These are phyloP conservation scores for Torulaspora franciscae DNA, from an alignment of 805 yeast species.

Conservation along the genomic window DNA sequence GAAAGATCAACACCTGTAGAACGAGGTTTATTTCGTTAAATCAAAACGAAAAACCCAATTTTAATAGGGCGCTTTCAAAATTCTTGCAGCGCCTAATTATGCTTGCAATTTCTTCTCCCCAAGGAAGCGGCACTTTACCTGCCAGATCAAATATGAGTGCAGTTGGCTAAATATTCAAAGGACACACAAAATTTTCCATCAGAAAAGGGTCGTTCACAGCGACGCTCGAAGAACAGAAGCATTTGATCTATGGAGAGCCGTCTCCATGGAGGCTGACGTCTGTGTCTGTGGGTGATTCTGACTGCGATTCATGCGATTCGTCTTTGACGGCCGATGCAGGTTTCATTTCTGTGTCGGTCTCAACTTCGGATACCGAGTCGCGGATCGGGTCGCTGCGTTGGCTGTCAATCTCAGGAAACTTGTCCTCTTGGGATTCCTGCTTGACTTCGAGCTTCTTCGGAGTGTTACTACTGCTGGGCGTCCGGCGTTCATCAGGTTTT, in stretches of 20 bases:
- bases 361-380: slow-evolving; percentile 7
- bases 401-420: slow-evolving; percentile 1
- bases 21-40: background rate
- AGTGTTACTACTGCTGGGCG: background rate
- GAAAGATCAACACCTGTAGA: background rate
- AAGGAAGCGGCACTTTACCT: background rate
- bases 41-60: background rate
- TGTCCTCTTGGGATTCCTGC: slow-evolving; percentile 3
- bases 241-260: background rate
- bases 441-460: slow-evolving; percentile 4
- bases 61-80: background rate
- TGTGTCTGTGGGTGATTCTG: slow-evolving; percentile 2
- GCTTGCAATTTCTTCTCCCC: background rate
- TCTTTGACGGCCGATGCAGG: slow-evolving; percentile 4
- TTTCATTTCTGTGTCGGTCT: slow-evolving; percentile 12
- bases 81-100: background rate
- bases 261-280: background rate
- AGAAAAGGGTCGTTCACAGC: background rate
- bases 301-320: background rate
- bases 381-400: slow-evolving; percentile 1
- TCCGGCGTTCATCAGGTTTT: slow-evolving; percentile 4
- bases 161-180: background rate
- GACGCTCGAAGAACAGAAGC: background rate
- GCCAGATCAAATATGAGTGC: slow-evolving; percentile 6
- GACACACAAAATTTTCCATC: slow-evolving; percentile 5